phyloP scores from a whole-genome alignment of 805 yeast species.

The Saccharomycopsis malanga region DNA sequence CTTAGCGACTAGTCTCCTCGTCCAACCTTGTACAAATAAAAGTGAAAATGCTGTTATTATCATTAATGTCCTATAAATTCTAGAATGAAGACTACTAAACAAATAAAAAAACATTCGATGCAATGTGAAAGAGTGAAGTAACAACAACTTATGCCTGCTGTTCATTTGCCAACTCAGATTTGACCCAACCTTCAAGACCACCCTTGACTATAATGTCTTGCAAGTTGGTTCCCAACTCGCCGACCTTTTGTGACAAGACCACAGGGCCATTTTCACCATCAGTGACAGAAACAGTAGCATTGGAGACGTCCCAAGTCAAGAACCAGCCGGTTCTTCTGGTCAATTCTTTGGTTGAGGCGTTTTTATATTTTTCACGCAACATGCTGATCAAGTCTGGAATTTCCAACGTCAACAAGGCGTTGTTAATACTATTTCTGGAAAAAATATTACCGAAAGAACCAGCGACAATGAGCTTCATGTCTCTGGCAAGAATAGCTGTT shows the following conservation, averaged over 20 bases:
- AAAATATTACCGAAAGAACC: constrained; percentile 98
- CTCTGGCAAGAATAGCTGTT: constrained; percentile 92
- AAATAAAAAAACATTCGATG: too few species aligned
- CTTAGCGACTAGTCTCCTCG: too few species aligned
- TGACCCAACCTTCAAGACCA: constrained; percentile 98
- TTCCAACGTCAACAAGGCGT: constrained; percentile 89
- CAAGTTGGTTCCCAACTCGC: constrained; percentile 89
- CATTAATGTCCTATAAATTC: too few species aligned
- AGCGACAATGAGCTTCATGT: constrained; percentile 85
- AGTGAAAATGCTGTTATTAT: too few species aligned
- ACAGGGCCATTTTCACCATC: constrained; percentile 43
- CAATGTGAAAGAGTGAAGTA: too few species aligned
- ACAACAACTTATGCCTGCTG: too few species aligned
- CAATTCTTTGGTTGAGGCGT: constrained; percentile 49
- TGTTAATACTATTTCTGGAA: constrained; percentile 92
- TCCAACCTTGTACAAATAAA: too few species aligned
- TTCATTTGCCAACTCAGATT: constrained; percentile 45
- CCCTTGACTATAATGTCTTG: constrained; percentile 97
- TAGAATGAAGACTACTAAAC: too few species aligned
- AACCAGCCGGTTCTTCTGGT: constrained; percentile 95
- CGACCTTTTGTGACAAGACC: constrained; percentile 78
- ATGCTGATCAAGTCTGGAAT: constrained; percentile 78
- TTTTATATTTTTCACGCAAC: constrained; percentile 62
- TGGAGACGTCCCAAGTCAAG: constrained; percentile 87
- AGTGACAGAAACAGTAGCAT: constrained; percentile 69